phyloP scores from a whole-genome alignment of 805 yeast species.

The Huiozyma sinensis region DNA sequence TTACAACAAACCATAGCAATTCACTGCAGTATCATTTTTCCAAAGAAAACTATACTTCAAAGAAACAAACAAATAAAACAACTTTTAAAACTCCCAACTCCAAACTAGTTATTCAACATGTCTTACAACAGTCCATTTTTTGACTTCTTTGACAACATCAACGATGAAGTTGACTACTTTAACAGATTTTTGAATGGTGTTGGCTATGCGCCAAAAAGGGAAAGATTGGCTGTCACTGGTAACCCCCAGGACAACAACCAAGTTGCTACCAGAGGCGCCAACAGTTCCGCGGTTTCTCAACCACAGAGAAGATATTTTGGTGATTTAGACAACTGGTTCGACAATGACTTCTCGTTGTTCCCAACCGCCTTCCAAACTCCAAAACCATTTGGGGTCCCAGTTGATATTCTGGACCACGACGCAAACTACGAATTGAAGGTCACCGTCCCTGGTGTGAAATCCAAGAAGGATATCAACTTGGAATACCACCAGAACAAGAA shows the following conservation, averaged over 20 bases:
- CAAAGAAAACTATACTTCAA: too few species aligned
- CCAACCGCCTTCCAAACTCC: constrained; percentile 6
- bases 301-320: constrained; percentile 2
- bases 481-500: constrained; percentile 38
- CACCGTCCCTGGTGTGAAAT: constrained; percentile 38
- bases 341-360: constrained; percentile 21
- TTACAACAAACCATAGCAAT: too few species aligned
- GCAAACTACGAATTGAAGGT: constrained; percentile 32
- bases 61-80: too few species aligned
- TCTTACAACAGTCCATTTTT: constrained; percentile 34
- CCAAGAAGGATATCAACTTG: constrained; percentile 33
- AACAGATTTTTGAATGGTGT: constrained; percentile 27
- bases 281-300: not conserved
- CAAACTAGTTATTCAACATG: constrained; percentile 9
- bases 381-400: constrained; percentile 30
- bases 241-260: not conserved
- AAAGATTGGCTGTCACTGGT: constrained; percentile 8
- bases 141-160: constrained; percentile 34
- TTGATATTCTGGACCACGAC: constrained; percentile 37
- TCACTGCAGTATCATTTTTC: too few species aligned
- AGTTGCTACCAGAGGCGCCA: constrained; percentile 4
- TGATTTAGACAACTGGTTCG: constrained; percentile 15
- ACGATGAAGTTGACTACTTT: constrained; percentile 33
- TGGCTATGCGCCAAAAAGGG: constrained; percentile 14
- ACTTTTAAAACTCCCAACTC: too few species aligned